These are phyloP conservation scores for Hygrocybe coccinea DNA, from an alignment of 768 basidiomycete genomes.

Conservation along the genomic window DNA sequence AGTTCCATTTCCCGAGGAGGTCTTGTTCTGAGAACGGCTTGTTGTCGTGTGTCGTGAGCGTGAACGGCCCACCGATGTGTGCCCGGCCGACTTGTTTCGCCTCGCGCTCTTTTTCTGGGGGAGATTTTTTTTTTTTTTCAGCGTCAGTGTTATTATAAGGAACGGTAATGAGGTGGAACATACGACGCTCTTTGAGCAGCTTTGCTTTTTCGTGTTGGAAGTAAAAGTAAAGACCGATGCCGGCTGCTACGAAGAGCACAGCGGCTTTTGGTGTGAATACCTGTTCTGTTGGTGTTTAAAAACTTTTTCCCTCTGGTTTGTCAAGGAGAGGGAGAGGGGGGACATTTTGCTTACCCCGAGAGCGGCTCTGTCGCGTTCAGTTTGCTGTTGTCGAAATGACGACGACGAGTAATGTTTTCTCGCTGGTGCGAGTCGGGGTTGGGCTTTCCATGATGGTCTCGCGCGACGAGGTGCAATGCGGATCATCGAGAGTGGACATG, in stretches of 20 bases:
- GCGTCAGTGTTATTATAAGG: background rate
- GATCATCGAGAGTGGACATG: no score
- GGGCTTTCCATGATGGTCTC: background rate
- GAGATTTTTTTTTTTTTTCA: background rate
- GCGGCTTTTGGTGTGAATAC: slow-evolving; percentile 90
- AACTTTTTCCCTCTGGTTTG: background rate
- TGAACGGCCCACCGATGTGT: slow-evolving; percentile 88
- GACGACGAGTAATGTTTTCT: background rate
- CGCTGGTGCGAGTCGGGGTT: background rate
- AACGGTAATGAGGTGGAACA: slow-evolving; percentile 21
- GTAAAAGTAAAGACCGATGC: slow-evolving; percentile 78
- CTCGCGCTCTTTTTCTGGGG: slow-evolving; percentile 66
- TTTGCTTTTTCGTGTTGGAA: slow-evolving; percentile 84
- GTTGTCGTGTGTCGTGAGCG: slow-evolving; percentile 60
- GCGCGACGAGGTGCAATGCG: no score
- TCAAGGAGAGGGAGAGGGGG: background rate
- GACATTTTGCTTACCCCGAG: slow-evolving; percentile 14
- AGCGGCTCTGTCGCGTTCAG: slow-evolving; percentile 11
- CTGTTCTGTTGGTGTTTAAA: slow-evolving; percentile 36
- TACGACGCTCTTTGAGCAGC: slow-evolving; percentile 71
- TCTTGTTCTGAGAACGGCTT: slow-evolving; percentile 76
- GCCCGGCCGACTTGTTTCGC: slow-evolving; percentile 77
- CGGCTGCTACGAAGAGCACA: slow-evolving; percentile 76
- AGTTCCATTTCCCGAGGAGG: slow-evolving; percentile 84
- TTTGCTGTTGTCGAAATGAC: background rate